Conservation (phyloP, 2,329 filamentous ascomycete genomes). For the Hypoxylon rubiginosum region DNA sequence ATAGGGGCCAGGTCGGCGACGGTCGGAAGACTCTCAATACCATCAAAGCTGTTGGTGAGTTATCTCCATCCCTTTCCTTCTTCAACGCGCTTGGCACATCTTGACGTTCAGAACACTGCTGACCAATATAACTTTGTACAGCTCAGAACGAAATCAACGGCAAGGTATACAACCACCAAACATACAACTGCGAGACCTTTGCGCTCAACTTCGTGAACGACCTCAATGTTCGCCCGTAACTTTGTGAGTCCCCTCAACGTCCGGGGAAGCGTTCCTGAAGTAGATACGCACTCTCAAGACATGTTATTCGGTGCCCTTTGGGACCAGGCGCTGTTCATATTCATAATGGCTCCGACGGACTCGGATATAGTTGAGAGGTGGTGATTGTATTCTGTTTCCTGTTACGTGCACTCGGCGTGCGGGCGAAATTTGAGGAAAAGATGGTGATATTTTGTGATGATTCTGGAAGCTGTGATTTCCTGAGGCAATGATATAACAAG, state of each 20-base stretch:
- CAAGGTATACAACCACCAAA: constrained; percentile 5
- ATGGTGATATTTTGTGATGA: too few relatives aligned
- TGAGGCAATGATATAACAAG: too few relatives aligned
- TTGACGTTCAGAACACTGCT: not conserved
- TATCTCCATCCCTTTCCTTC: not conserved
- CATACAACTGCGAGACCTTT: constrained; percentile 10
- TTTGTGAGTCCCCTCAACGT: not conserved
- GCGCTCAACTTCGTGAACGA: not conserved
- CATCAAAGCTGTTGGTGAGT: constrained; percentile 5
- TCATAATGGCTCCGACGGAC: not conserved
- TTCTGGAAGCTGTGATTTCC: too few relatives aligned
- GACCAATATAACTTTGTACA: constrained; percentile 5
- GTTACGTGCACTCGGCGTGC: not conserved
- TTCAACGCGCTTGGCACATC: not conserved
- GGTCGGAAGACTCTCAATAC: constrained; percentile 1
- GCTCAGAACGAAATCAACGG: constrained; percentile 1
- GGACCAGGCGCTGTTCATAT: not conserved
- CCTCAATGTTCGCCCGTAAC: constrained; percentile 2
- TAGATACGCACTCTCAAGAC: not conserved
- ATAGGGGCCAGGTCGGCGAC: constrained; percentile 9
- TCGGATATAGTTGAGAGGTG: not conserved
- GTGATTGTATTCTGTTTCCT: not conserved
- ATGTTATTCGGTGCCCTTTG: not conserved
- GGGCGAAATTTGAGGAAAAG: too few relatives aligned
- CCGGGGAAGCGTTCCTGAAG: not conserved